Base-by-base conservation (phyloP, 306 rosid species). In the Acacia crassicarpa region DNA sequence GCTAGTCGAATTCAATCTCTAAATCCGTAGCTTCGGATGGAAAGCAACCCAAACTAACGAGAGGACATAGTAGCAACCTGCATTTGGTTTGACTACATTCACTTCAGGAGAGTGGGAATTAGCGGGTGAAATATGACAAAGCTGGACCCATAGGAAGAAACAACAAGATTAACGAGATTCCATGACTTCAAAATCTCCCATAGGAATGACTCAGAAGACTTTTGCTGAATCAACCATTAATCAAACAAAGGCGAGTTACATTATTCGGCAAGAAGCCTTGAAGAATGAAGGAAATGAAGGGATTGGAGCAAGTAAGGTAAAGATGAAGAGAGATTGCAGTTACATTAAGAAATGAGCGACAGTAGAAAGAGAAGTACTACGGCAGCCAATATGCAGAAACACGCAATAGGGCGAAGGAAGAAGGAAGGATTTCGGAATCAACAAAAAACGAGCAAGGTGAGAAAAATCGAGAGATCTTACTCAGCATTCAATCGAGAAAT, bases 81-180 rank as follows among this genome's bases (percentile, higher is more conserved):
- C 87, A 89, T 84, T 88, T 62, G 79, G 30, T 43, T 73, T 67
- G 62, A 59, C 65, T 84, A 40, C 53, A 20, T 43, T 32, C 46
- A 12, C 32, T 73, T 75, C 63, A 67, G 81, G 85, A 71, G 76
- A 86, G 85, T 74, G 84, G 67, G 79, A 82, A 41, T 69, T 22
- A n/a, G 73, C 73, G 41, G 78, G 74, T 19, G 77, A 83, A 80
- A 53, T 44, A 45, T 38, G 70, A 72, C 51, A 38, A 74, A 80
- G 78, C 72, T 41, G 58, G 79, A 75, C 43, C 80, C 84, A 45
- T 43, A 46, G 30, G 67, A 41, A 53, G 67, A 30, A 30, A 27
- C 66, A 46, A 83, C 65, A 71, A 89, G 84, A 69, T 85, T 89
- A 95, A 89, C 95, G 98, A 90, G 85, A 89, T 83, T 83, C 90